Conservation (phyloP, 345 rosid species). For the Lepidium didymum region DNA sequence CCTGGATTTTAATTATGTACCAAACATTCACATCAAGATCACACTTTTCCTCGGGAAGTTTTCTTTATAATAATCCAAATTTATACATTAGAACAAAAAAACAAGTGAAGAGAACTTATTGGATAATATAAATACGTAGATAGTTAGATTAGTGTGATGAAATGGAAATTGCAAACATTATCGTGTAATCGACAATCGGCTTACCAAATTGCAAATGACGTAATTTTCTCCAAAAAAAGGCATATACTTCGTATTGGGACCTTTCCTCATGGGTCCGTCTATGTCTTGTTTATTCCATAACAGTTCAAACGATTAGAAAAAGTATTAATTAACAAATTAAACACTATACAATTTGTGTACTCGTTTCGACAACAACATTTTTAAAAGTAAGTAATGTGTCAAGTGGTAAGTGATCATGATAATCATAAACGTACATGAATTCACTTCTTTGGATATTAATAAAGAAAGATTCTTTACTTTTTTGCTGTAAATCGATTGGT, state of each 20-base stretch:
- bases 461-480: neutral
- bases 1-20: no score
- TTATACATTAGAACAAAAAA: neutral
- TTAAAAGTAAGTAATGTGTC: neutral
- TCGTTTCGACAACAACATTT: neutral
- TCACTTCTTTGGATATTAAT: neutral
- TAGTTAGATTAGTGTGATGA: neutral
- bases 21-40: no score
- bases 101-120: neutral
- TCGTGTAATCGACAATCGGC: conserved; percentile 17
- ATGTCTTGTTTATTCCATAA: neutral
- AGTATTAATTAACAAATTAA: neutral
- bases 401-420: neutral
- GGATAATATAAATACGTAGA: neutral
- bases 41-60: no score
- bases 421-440: neutral
- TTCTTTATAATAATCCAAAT: no score
- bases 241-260: conserved; percentile 30
- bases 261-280: conserved; percentile 23
- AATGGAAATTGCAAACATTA: conserved; percentile 14
- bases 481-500: neutral
- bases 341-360: conserved; percentile 3
- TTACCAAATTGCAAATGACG: conserved; percentile 19
- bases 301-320: conserved; percentile 9
- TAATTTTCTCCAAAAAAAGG: neutral